phyloP scores from a whole-genome alignment of 2,329 filamentous ascomycete genomes.

The Diaporthe sp. region DNA sequence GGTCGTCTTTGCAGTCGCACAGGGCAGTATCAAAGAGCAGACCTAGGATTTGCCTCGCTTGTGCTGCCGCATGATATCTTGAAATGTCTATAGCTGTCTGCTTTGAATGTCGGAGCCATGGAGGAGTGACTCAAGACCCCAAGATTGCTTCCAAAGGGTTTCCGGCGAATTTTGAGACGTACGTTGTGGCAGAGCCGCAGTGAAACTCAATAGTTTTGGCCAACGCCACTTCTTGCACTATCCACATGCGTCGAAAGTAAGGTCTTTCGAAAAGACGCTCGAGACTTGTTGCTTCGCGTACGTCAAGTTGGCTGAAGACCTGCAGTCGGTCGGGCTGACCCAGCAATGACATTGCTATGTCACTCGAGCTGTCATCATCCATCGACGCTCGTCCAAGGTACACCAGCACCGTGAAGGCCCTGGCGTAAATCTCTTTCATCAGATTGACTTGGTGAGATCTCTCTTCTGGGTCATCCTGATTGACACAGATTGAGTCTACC shows the following conservation, averaged over 20 bases:
- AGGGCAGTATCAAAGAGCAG: not conserved
- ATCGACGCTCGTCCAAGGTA: not conserved
- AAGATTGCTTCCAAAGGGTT: not conserved
- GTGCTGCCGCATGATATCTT: not conserved
- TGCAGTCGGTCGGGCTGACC: not conserved
- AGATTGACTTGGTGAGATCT: not conserved
- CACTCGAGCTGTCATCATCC: not conserved
- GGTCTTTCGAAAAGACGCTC: not conserved
- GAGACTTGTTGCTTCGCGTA: not conserved
- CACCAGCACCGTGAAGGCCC: not conserved
- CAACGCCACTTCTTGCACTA: not conserved
- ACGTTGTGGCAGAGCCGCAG: not conserved
- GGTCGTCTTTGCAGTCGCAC: not conserved
- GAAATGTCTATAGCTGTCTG: not conserved
- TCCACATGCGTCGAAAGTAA: not conserved
- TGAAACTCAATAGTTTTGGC: not conserved
- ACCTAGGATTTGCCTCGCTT: not conserved
- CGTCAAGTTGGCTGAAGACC: accelerated
- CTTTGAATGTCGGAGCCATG: not conserved
- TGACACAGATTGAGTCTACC: not conserved
- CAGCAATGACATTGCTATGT: not conserved
- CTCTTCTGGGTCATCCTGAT: not conserved
- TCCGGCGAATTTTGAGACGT: not conserved
- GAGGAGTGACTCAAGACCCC: not conserved
- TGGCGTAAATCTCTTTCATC: not conserved